Evolutionary conservation across 495 filamentous ascomycete genomes (phyloP).

Genomic region (Xylaria scruposa): DNA sequence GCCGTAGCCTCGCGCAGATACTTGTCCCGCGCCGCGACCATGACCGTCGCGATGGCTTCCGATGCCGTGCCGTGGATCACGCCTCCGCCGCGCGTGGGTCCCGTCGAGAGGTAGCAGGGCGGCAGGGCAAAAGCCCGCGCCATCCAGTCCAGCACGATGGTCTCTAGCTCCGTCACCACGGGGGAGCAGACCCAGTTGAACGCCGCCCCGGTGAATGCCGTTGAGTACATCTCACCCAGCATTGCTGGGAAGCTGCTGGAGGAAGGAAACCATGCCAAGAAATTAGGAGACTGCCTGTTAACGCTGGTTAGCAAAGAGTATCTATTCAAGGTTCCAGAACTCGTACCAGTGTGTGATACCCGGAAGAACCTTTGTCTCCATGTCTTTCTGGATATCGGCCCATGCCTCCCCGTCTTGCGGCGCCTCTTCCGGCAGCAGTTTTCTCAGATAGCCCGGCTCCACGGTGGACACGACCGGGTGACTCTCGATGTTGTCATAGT

Average conservation of each 20-base stretch:
- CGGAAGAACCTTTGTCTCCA: slow-evolving; percentile 88
- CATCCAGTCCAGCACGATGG: slow-evolving; percentile 92
- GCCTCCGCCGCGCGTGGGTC: slow-evolving; percentile 76
- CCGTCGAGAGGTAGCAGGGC: slow-evolving; percentile 75
- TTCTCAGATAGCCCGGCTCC: slow-evolving; percentile 84
- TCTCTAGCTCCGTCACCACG: slow-evolving; percentile 95
- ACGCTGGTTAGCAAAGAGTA: slow-evolving; percentile 9
- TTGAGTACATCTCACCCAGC: slow-evolving; percentile 91
- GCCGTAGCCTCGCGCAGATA: slow-evolving; percentile 66
- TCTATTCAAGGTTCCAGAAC: not conserved
- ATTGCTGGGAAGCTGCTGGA: slow-evolving; percentile 83
- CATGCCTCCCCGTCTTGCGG: slow-evolving; percentile 79
- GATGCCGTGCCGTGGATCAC: slow-evolving; percentile 95
- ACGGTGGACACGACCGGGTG: slow-evolving; percentile 79
- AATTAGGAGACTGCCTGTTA: slow-evolving; percentile 78
- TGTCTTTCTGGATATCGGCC: slow-evolving; percentile 81
- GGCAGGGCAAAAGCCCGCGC: slow-evolving; percentile 77
- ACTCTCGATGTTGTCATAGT: slow-evolving; percentile 77
- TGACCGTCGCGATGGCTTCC: slow-evolving; percentile 84
- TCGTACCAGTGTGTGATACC: slow-evolving; percentile 91
- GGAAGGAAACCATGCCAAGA: slow-evolving; percentile 96
- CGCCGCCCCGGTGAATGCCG: slow-evolving; percentile 85
- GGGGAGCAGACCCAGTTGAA: slow-evolving; percentile 99
- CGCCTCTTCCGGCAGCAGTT: slow-evolving; percentile 75
- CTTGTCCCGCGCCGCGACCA: slow-evolving; percentile 89